phyloP scores from a whole-genome alignment of 1,284 basidiomycete species.

The Trichosporon sp. region DNA sequence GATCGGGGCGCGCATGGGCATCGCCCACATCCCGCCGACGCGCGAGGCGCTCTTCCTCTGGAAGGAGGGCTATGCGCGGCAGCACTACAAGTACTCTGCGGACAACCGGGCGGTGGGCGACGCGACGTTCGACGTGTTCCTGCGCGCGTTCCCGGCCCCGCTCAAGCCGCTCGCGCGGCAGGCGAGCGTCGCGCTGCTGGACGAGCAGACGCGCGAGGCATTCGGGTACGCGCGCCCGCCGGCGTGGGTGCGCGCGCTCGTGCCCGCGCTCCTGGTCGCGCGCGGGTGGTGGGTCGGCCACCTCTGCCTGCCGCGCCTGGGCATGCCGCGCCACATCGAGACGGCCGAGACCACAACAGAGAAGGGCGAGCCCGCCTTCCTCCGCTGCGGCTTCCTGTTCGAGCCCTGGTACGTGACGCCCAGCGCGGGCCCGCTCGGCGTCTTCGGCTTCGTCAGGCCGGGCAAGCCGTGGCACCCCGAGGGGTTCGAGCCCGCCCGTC shows the following conservation, averaged over 20 bases:
- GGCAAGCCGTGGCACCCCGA: constrained; percentile 7
- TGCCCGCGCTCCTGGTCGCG: constrained; percentile 2
- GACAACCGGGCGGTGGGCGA: constrained; percentile 11
- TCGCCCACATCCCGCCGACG: constrained; percentile 12
- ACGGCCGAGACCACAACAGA: neutral
- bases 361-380: neutral
- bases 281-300: neutral
- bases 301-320: constrained; percentile 3
- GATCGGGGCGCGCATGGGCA: constrained; percentile 16
- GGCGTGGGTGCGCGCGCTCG: neutral
- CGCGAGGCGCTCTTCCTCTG: constrained; percentile 8
- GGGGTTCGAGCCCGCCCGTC: neutral
- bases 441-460: neutral
- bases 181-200: constrained; percentile 8
- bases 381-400: constrained; percentile 7
- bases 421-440: neutral
- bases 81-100: neutral
- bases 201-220: constrained; percentile 8
- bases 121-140: constrained; percentile 6
- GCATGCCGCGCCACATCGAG: neutral
- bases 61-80: constrained; percentile 3
- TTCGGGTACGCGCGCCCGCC: constrained; percentile 3
- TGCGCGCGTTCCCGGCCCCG: neutral
- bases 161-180: neutral
- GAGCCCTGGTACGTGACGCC: constrained; percentile 13